These are phyloP conservation scores for Venturia oleaginea DNA, from an alignment of 2,329 filamentous ascomycete genomes.

Conservation along the genomic window DNA sequence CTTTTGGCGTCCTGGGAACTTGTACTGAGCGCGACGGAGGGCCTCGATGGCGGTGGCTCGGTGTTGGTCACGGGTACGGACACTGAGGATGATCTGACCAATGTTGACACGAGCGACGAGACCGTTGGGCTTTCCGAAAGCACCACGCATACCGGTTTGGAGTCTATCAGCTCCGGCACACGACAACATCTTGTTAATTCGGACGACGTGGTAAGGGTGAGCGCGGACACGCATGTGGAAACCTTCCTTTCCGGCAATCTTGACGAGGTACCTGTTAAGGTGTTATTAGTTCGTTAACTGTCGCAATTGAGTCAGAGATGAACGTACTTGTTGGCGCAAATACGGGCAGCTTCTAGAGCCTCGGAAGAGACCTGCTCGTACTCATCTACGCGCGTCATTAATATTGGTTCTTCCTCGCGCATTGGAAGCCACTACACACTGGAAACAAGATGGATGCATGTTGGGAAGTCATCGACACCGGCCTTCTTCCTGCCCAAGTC, in stretches of 20 bases:
- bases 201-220: constrained; percentile 99
- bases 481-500: constrained; percentile 98
- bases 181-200: constrained; percentile 99
- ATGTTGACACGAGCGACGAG: constrained; percentile 99
- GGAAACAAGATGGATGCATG: constrained; percentile 94
- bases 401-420: constrained; percentile 67
- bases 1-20: constrained; percentile 99
- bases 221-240: constrained; percentile 69
- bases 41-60: constrained; percentile 92
- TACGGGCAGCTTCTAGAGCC: constrained; percentile 98
- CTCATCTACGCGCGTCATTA: constrained; percentile 50
- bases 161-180: constrained; percentile 99
- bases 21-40: constrained; percentile 98
- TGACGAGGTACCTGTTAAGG: constrained; percentile 52
- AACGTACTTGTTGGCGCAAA: constrained; percentile 96
- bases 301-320: constrained; percentile 11
- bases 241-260: constrained; percentile 60
- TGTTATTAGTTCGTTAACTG: constrained; percentile 16
- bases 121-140: constrained; percentile 99
- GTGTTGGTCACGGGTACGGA: constrained; percentile 93
- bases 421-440: constrained; percentile 28
- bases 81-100: constrained; percentile 94
- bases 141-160: constrained; percentile 99
- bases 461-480: constrained; percentile 98
- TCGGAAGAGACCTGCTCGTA: constrained; percentile 99